Conservation (phyloP, 805 yeast species). For the Lachancea sp. region DNA sequence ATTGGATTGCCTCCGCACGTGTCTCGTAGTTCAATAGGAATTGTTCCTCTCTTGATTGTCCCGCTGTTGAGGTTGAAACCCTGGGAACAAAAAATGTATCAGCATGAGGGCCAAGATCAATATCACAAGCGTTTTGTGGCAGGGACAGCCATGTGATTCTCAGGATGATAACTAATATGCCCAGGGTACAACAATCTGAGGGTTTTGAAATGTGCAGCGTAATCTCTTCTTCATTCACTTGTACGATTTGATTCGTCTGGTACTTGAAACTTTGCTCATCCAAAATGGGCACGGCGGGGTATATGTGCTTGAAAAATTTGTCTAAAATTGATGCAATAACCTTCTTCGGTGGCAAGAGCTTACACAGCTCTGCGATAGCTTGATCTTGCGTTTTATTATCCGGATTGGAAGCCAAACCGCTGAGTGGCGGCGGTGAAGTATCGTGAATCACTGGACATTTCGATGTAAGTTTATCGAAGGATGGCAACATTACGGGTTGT, state of each 20-base stretch:
- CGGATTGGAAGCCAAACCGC: conserved; percentile 1
- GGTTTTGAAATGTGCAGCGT: conserved; percentile 30
- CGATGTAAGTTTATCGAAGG: conserved; percentile 23
- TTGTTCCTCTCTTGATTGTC: conserved; percentile 28
- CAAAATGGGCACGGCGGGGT: conserved; percentile 59
- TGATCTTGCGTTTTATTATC: conserved; percentile 15
- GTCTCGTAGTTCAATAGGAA: conserved; percentile 26
- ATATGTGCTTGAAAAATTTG: conserved; percentile 51
- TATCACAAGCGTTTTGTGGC: conserved; percentile 38
- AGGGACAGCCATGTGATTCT: conserved; percentile 52
- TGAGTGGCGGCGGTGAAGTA: conserved; percentile 13
- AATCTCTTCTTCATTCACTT: conserved; percentile 15
- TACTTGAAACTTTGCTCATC: conserved; percentile 44
- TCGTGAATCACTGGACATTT: conserved; percentile 27
- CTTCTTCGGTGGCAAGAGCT: conserved; percentile 47
- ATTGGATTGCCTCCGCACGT: conserved; percentile 24
- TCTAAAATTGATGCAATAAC: conserved; percentile 52
- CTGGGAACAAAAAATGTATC: conserved; percentile 17
- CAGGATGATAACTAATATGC: conserved; percentile 46
- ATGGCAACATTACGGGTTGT: conserved; percentile 16
- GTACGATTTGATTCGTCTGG: conserved; percentile 28
- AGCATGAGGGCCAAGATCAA: conserved; percentile 25
- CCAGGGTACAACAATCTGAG: conserved; percentile 39
- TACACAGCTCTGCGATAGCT: conserved; percentile 29
- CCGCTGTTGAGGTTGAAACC: conserved; percentile 17